A percentile compares a stretch with the other conserved stretches of the same genome.
These are phyloP conservation scores for Ramicandelaber brevisporus DNA, from an alignment of 192 early-diverging fungal genomes.

Conservation along the genomic window DNA sequence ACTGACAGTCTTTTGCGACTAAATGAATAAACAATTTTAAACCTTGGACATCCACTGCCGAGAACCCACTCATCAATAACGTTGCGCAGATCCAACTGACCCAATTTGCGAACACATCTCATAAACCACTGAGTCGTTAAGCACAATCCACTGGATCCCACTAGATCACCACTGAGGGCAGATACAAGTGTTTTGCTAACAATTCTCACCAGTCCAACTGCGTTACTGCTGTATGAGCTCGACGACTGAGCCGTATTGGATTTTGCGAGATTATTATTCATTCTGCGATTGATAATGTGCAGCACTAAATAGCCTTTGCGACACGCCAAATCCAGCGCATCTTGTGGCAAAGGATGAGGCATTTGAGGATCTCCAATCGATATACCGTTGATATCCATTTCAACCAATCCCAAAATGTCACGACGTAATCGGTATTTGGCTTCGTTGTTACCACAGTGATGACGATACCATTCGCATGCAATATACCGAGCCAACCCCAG, in stretches of 20 bases:
- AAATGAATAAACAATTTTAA: constrained; percentile 56
- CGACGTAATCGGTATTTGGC: constrained; percentile 48
- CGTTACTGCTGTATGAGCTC: constrained; percentile 42
- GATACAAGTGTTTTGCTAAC: constrained; percentile 53
- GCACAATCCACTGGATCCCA: constrained; percentile 22
- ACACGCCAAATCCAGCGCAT: constrained; percentile 44
- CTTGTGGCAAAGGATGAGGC: constrained; percentile 19
- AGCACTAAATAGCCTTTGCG: constrained; percentile 74
- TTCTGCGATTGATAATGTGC: constrained; percentile 72
- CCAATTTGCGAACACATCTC: constrained; percentile 59
- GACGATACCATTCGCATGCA: constrained; percentile 41
- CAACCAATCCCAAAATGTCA: constrained; percentile 61
- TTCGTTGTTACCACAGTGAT: constrained; percentile 73
- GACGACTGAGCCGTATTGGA: too few relatives aligned
- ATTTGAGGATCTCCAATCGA: constrained; percentile 49
- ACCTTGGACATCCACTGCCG: constrained; percentile 72
- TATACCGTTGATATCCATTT: constrained; percentile 64
- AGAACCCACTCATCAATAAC: constrained; percentile 92
- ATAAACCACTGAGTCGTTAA: constrained; percentile 51
- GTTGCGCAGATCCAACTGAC: constrained; percentile 47
- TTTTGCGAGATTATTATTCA: too few relatives aligned
- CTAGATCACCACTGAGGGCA: constrained; percentile 39
- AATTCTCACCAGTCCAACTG: constrained; percentile 45
- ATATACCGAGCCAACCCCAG: constrained; percentile 56
- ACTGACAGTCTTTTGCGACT: constrained; percentile 93